phyloP scores from a whole-genome alignment of 2,329 filamentous ascomycete genomes.

The Curvularia lunata region DNA sequence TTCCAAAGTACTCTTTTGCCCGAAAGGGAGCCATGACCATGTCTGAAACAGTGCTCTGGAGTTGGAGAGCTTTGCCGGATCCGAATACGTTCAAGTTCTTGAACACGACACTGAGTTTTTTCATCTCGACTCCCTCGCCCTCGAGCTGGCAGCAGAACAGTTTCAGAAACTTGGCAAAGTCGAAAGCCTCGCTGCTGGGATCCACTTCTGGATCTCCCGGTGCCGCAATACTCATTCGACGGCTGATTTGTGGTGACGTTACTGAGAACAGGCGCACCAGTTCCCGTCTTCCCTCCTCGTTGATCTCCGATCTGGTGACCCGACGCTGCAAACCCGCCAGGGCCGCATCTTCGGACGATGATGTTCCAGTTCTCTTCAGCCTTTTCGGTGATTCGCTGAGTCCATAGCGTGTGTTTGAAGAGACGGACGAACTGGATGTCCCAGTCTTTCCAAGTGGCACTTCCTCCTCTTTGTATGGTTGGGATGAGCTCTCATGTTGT shows the following conservation, averaged over 20 bases:
- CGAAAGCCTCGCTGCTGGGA: conserved; percentile 59
- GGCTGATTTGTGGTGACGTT: conserved; percentile 30
- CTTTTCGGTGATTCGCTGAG: conserved; percentile 14
- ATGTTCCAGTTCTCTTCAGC: conserved; percentile 14
- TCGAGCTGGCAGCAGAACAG: conserved; percentile 60
- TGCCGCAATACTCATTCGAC: conserved; percentile 32
- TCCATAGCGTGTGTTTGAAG: conserved; percentile 28
- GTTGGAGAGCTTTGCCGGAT: conserved; percentile 69
- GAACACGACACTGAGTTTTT: conserved; percentile 66
- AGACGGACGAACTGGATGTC: conserved; percentile 25
- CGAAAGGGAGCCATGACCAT: conserved; percentile 65
- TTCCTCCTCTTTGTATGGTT: conserved; percentile 15
- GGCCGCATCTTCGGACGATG: conserved; percentile 11
- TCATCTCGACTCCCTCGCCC: conserved; percentile 61
- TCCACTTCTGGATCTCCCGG: conserved; percentile 59
- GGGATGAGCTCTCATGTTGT: conserved; percentile 8
- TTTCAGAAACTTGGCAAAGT: conserved; percentile 60
- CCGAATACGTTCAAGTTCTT: conserved; percentile 71
- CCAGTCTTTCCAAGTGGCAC: conserved; percentile 16
- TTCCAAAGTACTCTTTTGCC: conserved; percentile 58
- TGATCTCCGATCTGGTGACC: conserved; percentile 29
- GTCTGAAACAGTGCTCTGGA: conserved; percentile 71
- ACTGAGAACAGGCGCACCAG: conserved; percentile 35
- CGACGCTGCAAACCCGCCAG: conserved; percentile 21
- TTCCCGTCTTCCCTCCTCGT: conserved; percentile 34